A percentile compares a stretch with the other conserved stretches of the same genome.
phyloP scores from a whole-genome alignment of 2,329 filamentous ascomycete genomes.

The Nemania diffusa region DNA sequence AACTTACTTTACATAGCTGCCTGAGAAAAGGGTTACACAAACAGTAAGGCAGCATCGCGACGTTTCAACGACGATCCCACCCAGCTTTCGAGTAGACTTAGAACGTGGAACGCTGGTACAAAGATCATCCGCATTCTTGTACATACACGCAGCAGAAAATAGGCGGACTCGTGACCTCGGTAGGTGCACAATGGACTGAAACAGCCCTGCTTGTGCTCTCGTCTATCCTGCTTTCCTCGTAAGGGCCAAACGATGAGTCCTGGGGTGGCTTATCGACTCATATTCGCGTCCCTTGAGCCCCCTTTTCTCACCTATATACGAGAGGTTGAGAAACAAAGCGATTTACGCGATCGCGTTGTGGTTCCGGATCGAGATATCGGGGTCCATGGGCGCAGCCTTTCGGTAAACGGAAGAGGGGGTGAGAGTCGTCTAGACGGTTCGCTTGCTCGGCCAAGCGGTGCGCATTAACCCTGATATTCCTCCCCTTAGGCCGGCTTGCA shows the following conservation, averaged over 20 bases:
- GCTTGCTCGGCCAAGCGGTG: conserved; percentile 11
- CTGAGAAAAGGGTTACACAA: background rate
- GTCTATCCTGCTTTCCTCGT: conserved; percentile 11
- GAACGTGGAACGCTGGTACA: conserved; percentile 4
- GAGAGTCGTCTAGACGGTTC: conserved; percentile 14
- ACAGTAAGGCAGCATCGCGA: background rate
- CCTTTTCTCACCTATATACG: background rate
- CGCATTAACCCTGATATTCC: background rate
- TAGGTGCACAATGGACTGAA: background rate
- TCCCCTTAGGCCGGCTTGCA: conserved; percentile 1
- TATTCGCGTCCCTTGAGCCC: background rate
- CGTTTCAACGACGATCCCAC: conserved; percentile 26
- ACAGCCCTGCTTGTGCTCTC: conserved; percentile 17
- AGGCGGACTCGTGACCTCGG: background rate
- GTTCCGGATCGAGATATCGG: conserved; percentile 19
- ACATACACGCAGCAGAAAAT: background rate
- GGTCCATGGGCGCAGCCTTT: conserved; percentile 29
- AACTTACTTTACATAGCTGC: background rate
- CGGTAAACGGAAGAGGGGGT: conserved; percentile 9
- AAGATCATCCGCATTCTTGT: conserved; percentile 1
- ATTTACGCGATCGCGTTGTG: conserved; percentile 10
- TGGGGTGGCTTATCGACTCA: conserved; percentile 21
- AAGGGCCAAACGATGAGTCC: background rate
- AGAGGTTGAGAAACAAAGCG: conserved; percentile 1
- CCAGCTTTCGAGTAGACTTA: conserved; percentile 7